Evolutionary conservation across 192 early-diverging fungal genomes (phyloP).

Genomic region (Backusella tarrabulga): DNA sequence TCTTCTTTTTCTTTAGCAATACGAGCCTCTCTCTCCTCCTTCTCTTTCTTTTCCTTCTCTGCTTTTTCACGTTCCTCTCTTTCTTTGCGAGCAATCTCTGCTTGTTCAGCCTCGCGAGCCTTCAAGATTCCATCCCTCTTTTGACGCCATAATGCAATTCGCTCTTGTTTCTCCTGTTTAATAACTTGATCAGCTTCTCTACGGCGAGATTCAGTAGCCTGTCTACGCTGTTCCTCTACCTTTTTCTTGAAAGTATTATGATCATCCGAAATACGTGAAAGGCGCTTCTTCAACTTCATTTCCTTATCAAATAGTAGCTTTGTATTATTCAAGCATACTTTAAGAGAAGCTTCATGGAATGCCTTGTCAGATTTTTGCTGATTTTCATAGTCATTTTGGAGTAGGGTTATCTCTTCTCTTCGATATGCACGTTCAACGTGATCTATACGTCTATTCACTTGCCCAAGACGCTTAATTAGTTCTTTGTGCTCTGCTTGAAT

Average conservation of each 20-base stretch:
- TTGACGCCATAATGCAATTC: slow-evolving; percentile 60
- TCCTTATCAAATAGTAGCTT: slow-evolving; percentile 66
- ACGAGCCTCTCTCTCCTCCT: slow-evolving; percentile 45
- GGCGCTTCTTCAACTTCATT: slow-evolving; percentile 74
- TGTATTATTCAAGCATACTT: slow-evolving; percentile 65
- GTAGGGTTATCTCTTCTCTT: slow-evolving; percentile 83
- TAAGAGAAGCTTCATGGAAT: slow-evolving; percentile 69
- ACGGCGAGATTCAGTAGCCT: slow-evolving; percentile 51
- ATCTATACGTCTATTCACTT: slow-evolving; percentile 77
- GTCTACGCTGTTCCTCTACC: slow-evolving; percentile 57
- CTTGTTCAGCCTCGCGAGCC: slow-evolving; percentile 41
- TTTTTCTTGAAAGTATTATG: slow-evolving; percentile 61
- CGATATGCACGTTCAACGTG: slow-evolving; percentile 92
- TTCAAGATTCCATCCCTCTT: slow-evolving; percentile 48
- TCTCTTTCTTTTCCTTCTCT: slow-evolving; percentile 43
- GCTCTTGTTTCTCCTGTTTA: slow-evolving; percentile 67
- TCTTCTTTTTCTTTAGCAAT: slow-evolving; percentile 42
- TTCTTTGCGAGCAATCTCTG: slow-evolving; percentile 29
- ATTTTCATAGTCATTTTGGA: slow-evolving; percentile 86
- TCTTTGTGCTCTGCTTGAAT: slow-evolving; percentile 74
- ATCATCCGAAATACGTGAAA: slow-evolving; percentile 80
- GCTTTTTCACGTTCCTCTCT: slow-evolving; percentile 39
- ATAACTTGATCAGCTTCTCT: slow-evolving; percentile 61
- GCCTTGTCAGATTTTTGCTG: slow-evolving; percentile 82
- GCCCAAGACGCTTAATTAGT: slow-evolving; percentile 69